A percentile compares a stretch with the other conserved stretches of the same genome.
Evolutionary conservation across 352 stramenopile species (phyloP).

Genomic region (Phytophthora pistaciae): DNA sequence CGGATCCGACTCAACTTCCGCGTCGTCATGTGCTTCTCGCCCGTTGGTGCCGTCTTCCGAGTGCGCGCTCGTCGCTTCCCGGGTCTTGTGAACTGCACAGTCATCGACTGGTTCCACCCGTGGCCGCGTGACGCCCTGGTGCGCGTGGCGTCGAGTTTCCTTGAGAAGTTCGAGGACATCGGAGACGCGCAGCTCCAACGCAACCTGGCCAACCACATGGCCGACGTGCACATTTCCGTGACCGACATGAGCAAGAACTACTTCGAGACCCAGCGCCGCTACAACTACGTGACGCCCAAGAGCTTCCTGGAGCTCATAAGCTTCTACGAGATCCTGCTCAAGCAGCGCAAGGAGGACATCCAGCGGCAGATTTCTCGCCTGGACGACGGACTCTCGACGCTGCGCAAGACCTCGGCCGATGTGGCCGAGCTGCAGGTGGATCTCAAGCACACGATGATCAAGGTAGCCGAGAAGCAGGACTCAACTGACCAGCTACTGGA

Average conservation of each 20-base stretch:
- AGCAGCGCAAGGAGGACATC: conserved; percentile 95
- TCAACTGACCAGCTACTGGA: conserved; percentile 95
- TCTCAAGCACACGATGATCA: conserved; percentile 96
- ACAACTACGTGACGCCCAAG: conserved; percentile 99
- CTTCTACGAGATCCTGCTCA: conserved; percentile 98
- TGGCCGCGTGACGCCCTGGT: conserved; percentile 97
- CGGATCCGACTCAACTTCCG: conserved; percentile 96
- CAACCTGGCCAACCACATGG: conserved; percentile 97
- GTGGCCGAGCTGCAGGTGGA: conserved; percentile 97
- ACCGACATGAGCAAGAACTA: conserved; percentile 96
- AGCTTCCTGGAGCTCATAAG: conserved; percentile 98
- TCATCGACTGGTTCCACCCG: conserved; percentile 98
- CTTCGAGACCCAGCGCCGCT: conserved; percentile 95
- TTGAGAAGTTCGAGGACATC: conserved; percentile 96
- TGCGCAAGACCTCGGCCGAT: conserved; percentile 96
- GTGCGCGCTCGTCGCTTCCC: conserved; percentile 97
- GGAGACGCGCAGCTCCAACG: conserved; percentile 84
- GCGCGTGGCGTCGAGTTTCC: conserved; percentile 95
- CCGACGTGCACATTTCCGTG: conserved; percentile 97
- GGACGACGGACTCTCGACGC: conserved; percentile 96
- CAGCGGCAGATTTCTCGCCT: conserved; percentile 96
- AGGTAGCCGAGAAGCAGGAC: conserved; percentile 96
- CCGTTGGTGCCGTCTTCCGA: conserved; percentile 97
- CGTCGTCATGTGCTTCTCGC: conserved; percentile 98
- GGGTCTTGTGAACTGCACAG: conserved; percentile 97